Evolutionary conservation across 1,139 yeast species (phyloP).

Genomic region (Pneumocystis carinii): DNA sequence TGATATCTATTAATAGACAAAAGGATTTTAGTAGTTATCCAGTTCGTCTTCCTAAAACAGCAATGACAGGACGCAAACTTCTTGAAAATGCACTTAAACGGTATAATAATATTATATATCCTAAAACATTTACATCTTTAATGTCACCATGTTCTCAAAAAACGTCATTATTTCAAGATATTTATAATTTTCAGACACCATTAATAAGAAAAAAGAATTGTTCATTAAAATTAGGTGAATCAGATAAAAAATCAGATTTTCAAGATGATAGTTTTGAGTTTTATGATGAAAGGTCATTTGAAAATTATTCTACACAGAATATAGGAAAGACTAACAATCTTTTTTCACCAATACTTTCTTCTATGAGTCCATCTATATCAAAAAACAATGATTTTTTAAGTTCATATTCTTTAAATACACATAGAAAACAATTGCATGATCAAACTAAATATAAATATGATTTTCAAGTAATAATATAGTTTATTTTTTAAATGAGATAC

Average conservation of each 20-base stretch:
- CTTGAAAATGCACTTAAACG: not conserved
- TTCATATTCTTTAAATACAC: not conserved
- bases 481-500: not conserved
- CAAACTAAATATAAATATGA: not conserved
- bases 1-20: not conserved
- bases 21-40: not conserved
- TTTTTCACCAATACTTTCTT: not conserved
- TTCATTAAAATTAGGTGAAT: not conserved
- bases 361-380: not conserved
- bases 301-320: not conserved
- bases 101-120: not conserved
- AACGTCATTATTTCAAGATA: not conserved
- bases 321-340: not conserved
- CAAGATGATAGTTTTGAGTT: not conserved
- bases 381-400: not conserved
- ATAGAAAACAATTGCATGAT: not conserved
- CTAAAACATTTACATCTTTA: not conserved
- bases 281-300: not conserved
- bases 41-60: not conserved
- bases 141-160: not conserved
- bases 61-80: not conserved
- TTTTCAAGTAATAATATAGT: not conserved
- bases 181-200: not conserved
- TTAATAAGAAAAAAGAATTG: not conserved
- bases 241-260: not conserved